These are phyloP conservation scores for Starmerella apis DNA, from an alignment of 805 yeast species.

Conservation along the genomic window DNA sequence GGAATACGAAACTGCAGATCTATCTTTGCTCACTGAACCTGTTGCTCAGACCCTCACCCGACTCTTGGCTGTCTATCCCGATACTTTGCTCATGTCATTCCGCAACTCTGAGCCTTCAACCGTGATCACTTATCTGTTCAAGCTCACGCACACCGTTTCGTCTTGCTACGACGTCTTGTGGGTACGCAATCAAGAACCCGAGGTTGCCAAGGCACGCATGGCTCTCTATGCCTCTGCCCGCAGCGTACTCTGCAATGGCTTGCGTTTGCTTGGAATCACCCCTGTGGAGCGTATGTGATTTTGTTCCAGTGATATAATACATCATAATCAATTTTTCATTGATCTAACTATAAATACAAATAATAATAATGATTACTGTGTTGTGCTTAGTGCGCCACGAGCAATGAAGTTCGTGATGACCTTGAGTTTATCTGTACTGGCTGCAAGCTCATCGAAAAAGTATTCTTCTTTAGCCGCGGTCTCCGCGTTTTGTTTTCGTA, in stretches of 20 bases:
- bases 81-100: slow-evolving; percentile 68
- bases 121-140: slow-evolving; percentile 84
- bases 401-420: slow-evolving; percentile 75
- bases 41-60: slow-evolving; percentile 64
- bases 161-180: slow-evolving; percentile 92
- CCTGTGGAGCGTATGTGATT: slow-evolving; percentile 96
- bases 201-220: slow-evolving; percentile 78
- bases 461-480: slow-evolving; percentile 52
- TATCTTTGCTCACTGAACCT: slow-evolving; percentile 55
- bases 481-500: slow-evolving; percentile 50
- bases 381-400: slow-evolving; percentile 59
- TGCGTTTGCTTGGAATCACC: slow-evolving; percentile 79
- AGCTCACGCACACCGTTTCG: slow-evolving; percentile 83
- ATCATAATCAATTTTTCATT: not conserved
- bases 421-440: slow-evolving; percentile 53
- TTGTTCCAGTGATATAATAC: not conserved
- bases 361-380: not conserved
- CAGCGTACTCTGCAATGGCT: slow-evolving; percentile 81
- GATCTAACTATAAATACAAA: not conserved
- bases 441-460: slow-evolving; percentile 47
- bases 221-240: slow-evolving; percentile 85
- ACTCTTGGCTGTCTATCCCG: slow-evolving; percentile 81
- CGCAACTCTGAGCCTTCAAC: slow-evolving; percentile 89
- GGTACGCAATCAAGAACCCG: slow-evolving; percentile 91
- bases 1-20: slow-evolving; percentile 40